Base-by-base conservation (phyloP, 495 filamentous ascomycete species). In the Penicillium simplicissimum region DNA sequence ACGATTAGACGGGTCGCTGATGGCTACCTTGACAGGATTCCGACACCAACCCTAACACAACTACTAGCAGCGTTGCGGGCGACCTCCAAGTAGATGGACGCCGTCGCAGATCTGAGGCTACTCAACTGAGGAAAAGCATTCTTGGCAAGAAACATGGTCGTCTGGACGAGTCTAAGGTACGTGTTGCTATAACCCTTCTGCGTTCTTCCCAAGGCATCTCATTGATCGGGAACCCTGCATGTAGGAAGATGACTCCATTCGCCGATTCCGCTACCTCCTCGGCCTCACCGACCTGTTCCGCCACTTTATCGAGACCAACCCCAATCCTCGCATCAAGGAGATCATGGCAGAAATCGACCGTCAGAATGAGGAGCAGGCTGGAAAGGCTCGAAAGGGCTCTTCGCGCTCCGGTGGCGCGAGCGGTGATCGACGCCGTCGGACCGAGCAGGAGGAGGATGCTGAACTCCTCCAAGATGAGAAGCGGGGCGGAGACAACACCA, bases 301-400 rank as follows among this genome's bases (percentile, higher is more conserved):
- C 61, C 96, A 99, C 76, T 99, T 99, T 75, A 99, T 99, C 78
- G 93, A 97, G 69, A 89, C 93, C 19, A 99, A 96, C 70, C 95
- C 93, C 2, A 91, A 97, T 65, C 93, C 93, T 0, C 87, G 87
- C 38, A 92, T 98, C 70, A 89, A 94, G 66, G 89, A 94, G 45
- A 90, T 97, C 56, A 92, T 98, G 82, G 84, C 84, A 10, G 91
- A 97, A 73, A 97, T 97, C 67, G 93, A 97, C 72, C 87, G 88
- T 25, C 92, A 96, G 71, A 93, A 97, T 73, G 89, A 85, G 17
- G 91, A 96, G 64, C 77, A 82, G 33, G 86, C 87, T 42, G 80
- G 76, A 19, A 90, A 83, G 67, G 79, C 81, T 11, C 90, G 88
- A 73, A 91, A 90, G 67, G 89, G 86, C 35, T 83, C 87, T 55